A percentile compares a stretch with the other conserved stretches of the same genome.
Evolutionary conservation across 2,329 filamentous ascomycete species (phyloP).

Genomic region (Cladorrhinum sp.): DNA sequence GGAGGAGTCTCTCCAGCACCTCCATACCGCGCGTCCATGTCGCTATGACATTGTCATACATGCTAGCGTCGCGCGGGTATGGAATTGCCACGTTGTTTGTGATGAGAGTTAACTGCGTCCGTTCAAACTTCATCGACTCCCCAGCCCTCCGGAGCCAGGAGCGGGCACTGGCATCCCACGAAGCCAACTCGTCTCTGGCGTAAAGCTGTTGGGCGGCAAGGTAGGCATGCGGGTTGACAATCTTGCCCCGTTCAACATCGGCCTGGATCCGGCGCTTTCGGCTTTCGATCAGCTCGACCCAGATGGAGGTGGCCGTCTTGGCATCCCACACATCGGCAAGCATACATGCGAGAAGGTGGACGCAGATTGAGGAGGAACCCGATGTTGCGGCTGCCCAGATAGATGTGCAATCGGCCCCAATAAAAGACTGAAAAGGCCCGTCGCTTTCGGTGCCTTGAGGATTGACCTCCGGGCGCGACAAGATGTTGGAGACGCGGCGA

Average conservation of each 20-base stretch:
- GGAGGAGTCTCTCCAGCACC: conserved; percentile 30
- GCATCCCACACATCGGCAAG: conserved; percentile 11
- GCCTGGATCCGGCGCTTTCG: conserved; percentile 7
- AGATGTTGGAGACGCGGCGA: not conserved
- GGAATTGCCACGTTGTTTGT: conserved; percentile 30
- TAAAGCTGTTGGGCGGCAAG: conserved; percentile 18
- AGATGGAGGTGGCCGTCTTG: conserved; percentile 16
- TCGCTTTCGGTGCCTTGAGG: not conserved
- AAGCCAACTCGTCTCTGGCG: conserved; percentile 28
- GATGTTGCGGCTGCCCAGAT: not conserved
- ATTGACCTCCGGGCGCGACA: not conserved
- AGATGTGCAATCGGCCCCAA: not conserved
- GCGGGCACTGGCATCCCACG: conserved; percentile 39
- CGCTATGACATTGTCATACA: conserved; percentile 30
- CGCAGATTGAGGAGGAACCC: not conserved
- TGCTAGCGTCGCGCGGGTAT: conserved; percentile 23
- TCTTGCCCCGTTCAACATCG: not conserved
- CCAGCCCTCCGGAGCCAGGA: conserved; percentile 37
- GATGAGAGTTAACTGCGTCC: conserved; percentile 31
- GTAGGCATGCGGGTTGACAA: not conserved
- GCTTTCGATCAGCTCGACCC: conserved; percentile 15
- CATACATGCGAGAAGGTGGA: not conserved
- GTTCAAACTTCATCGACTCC: conserved; percentile 25
- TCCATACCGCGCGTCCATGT: conserved; percentile 31
- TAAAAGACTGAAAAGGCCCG: not conserved